Conservation (phyloP, 2,329 filamentous ascomycete species). For the Colletotrichum tabaci region DNA sequence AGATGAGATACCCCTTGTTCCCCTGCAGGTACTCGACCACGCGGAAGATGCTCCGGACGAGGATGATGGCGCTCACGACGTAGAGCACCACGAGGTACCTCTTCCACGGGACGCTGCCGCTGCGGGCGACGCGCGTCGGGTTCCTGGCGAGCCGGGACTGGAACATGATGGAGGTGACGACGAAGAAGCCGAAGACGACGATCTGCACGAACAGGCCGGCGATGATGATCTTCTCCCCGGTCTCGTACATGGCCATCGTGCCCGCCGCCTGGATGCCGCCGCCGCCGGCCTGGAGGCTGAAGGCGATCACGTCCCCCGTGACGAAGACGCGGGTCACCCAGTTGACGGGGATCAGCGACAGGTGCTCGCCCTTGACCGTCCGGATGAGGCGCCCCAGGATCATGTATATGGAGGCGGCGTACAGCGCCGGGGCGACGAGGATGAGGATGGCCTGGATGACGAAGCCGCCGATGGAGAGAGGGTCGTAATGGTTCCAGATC, state of each 20-base stretch:
- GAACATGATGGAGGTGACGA: conserved; percentile 61
- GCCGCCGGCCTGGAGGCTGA: conserved; percentile 59
- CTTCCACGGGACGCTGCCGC: conserved; percentile 46
- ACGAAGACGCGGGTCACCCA: conserved; percentile 65
- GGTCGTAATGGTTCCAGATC: conserved; percentile 42
- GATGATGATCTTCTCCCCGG: conserved; percentile 64
- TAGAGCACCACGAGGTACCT: conserved; percentile 51
- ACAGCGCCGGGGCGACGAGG: conserved; percentile 44
- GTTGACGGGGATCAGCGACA: conserved; percentile 42
- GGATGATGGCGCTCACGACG: conserved; percentile 55
- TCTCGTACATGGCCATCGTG: conserved; percentile 29
- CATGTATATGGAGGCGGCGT: conserved; percentile 44
- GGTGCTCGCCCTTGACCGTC: conserved; percentile 45
- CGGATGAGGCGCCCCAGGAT: conserved; percentile 52
- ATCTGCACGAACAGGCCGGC: conserved; percentile 68
- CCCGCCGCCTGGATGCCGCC: conserved; percentile 49
- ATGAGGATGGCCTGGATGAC: conserved; percentile 47
- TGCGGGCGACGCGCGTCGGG: conserved; percentile 41
- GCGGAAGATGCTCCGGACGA: conserved; percentile 62
- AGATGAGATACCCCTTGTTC: conserved; percentile 56
- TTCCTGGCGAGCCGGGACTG: conserved; percentile 49
- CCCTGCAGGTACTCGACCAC: conserved; percentile 64
- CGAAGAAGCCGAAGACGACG: conserved; percentile 66
- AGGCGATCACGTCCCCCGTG: conserved; percentile 60
- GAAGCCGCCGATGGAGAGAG: conserved; percentile 40